Conservation (phyloP, 305 asterid genomes). For the Solanum hybrid region DNA sequence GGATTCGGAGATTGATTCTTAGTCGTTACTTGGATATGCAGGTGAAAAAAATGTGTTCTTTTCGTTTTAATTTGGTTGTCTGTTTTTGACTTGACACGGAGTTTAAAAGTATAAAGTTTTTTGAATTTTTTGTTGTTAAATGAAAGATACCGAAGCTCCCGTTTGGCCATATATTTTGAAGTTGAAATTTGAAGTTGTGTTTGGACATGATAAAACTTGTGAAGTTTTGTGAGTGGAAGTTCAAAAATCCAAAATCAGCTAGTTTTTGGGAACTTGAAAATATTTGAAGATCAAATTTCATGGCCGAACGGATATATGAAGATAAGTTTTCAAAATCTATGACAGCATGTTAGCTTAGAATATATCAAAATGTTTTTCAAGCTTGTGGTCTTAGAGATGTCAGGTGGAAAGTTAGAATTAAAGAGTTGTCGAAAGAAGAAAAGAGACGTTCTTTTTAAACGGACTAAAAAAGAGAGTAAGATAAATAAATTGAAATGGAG, state of each 20-base stretch:
- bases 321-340: neutral
- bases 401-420: neutral
- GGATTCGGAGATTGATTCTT: slow-evolving; percentile 57
- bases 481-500: neutral
- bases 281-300: neutral
- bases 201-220: neutral
- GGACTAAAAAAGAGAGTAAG: neutral
- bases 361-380: neutral
- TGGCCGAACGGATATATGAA: neutral
- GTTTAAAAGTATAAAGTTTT: neutral
- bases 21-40: slow-evolving; percentile 70
- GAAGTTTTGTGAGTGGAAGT: neutral
- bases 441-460: neutral
- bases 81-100: neutral
- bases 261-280: neutral
- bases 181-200: neutral
- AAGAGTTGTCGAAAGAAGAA: neutral
- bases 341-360: neutral
- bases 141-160: neutral
- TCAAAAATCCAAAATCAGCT: neutral
- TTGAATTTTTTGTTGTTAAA: neutral
- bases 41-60: slow-evolving; percentile 26
- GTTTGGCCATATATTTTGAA: neutral
- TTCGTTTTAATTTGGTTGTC: neutral
- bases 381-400: neutral